phyloP scores from a whole-genome alignment of 495 filamentous ascomycete species.

The Glarea lozoyensis region DNA sequence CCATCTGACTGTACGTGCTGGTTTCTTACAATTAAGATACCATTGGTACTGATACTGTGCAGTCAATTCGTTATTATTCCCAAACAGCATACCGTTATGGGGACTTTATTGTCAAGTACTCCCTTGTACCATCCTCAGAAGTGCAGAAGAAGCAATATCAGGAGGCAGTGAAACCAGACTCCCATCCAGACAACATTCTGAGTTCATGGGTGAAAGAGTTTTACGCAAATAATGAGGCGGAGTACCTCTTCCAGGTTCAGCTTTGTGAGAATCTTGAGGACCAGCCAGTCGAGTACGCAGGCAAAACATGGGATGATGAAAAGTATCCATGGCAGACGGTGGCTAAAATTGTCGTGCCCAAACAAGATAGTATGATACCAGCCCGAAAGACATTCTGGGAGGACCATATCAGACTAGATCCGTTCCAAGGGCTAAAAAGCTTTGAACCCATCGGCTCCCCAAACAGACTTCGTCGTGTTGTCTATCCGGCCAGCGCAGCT shows the following conservation, averaged over 20 bases:
- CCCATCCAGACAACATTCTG: conserved; percentile 30
- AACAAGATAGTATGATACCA: conserved; percentile 35
- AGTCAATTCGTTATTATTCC: conserved; percentile 34
- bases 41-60: not conserved
- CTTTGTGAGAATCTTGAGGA: conserved; percentile 37
- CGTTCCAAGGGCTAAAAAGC: conserved; percentile 34
- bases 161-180: conserved; percentile 29
- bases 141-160: conserved; percentile 29
- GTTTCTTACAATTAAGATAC: not conserved
- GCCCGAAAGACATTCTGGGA: conserved; percentile 37
- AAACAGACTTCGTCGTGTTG: conserved; percentile 34
- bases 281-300: conserved; percentile 39
- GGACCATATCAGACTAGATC: conserved; percentile 36
- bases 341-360: conserved; percentile 32
- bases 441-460: conserved; percentile 34
- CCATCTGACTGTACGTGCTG: conserved; percentile 23
- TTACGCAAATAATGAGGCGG: conserved; percentile 32
- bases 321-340: conserved; percentile 42
- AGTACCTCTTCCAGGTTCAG: conserved; percentile 37
- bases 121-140: conserved; percentile 30
- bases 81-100: conserved; percentile 41
- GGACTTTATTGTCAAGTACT: conserved; percentile 39
- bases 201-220: conserved; percentile 32
- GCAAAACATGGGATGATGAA: conserved; percentile 36
- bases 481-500: conserved; percentile 6